phyloP scores from a whole-genome alignment of 176 grass and related monocot species.

The Oryza longistaminata region DNA sequence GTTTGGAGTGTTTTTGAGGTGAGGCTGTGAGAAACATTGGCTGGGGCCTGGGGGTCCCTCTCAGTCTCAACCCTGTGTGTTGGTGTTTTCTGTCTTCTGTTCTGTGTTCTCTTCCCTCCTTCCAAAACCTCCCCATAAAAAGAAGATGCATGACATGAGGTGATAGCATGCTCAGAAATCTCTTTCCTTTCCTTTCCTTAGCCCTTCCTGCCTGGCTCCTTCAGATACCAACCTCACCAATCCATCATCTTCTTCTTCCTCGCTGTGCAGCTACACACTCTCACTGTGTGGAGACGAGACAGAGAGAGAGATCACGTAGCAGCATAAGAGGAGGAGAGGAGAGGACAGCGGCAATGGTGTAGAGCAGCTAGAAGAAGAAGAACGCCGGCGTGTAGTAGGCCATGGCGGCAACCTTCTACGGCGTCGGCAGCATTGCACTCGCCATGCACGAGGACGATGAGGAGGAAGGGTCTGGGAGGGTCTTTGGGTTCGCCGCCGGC shows the following conservation, averaged over 20 bases:
- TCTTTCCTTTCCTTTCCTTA: constrained; percentile 35
- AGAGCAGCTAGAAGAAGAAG: background rate
- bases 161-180: constrained; percentile 44
- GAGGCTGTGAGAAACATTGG: no score
- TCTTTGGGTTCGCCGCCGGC: constrained; percentile 17
- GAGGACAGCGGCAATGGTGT: constrained; percentile 19
- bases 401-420: constrained; percentile 29
- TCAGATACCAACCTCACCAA: constrained; percentile 1
- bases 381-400: background rate
- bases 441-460: background rate
- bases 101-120: background rate
- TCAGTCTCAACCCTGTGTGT: background rate
- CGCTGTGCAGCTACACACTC: background rate
- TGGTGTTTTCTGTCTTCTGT: background rate
- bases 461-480: background rate
- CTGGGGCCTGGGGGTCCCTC: background rate
- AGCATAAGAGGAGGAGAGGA: constrained; percentile 19
- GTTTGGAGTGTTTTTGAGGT: no score
- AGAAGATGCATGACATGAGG: constrained; percentile 42
- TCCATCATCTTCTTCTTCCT: constrained; percentile 13
- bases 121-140: constrained; percentile 17
- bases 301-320: background rate
- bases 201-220: background rate
- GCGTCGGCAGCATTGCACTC: background rate
- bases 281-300: background rate